Evolutionary conservation across 257 asterid genomes (phyloP).

Genomic region (Rehmannia glutinosa): DNA sequence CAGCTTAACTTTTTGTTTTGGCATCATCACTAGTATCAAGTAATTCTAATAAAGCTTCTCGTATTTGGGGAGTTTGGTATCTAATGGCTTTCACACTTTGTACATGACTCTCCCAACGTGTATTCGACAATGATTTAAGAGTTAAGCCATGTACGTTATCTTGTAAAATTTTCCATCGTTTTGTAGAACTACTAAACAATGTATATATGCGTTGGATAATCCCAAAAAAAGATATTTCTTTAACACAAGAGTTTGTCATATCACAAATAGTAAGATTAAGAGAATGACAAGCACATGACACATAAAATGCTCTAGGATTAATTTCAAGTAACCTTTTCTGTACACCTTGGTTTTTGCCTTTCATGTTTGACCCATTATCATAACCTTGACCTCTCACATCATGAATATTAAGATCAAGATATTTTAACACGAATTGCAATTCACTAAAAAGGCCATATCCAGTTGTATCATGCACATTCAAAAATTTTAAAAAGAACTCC

Average conservation of each 20-base stretch:
- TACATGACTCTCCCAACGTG: background rate
- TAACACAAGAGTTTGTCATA: background rate
- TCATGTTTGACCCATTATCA: no score
- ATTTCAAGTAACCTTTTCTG: background rate
- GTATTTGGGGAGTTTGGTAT: no score
- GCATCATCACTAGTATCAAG: no score
- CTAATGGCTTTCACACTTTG: background rate
- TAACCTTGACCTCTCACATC: background rate
- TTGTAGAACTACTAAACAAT: no score
- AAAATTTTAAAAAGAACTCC: background rate
- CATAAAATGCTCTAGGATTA: background rate
- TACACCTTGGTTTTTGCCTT: background rate
- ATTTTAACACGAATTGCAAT: background rate
- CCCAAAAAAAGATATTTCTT: no score
- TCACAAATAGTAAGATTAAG: background rate
- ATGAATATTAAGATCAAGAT: background rate
- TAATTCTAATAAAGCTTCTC: no score
- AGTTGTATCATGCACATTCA: background rate
- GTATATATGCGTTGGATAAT: no score
- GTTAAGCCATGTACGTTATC: background rate
- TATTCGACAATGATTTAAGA: background rate
- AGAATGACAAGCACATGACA: background rate
- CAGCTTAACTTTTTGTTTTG: no score
- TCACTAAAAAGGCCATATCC: background rate
- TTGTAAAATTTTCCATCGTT: no score